Conservation (phyloP, 306 rosid species). For the Comarum palustre region DNA sequence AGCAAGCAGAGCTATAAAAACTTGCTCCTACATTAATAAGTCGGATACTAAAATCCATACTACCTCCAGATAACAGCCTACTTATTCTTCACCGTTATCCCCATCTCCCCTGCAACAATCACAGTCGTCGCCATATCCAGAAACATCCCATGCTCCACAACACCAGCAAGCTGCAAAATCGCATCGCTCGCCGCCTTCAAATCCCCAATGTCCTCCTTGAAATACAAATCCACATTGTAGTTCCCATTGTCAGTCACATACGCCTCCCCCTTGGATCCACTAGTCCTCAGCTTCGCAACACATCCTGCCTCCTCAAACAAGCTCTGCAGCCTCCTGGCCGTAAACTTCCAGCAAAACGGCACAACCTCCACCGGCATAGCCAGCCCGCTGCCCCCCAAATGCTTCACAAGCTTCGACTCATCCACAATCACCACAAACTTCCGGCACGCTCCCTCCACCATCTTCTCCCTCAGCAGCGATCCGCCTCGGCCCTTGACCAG, state of each 20-base stretch:
- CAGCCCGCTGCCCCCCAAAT: conserved; percentile 65
- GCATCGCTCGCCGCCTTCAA: conserved; percentile 68
- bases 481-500: conserved; percentile 89
- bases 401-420: conserved; percentile 66
- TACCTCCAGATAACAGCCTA: conserved; percentile 19
- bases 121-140: conserved; percentile 82
- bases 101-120: conserved; percentile 81
- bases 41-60: conserved; percentile 36
- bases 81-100: conserved; percentile 60
- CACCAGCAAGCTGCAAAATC: conserved; percentile 69
- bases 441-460: conserved; percentile 73
- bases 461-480: conserved; percentile 72
- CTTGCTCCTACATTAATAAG: conserved; percentile 26
- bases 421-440: conserved; percentile 77
- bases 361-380: conserved; percentile 87
- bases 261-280: conserved; percentile 42
- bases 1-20: conserved; percentile 3
- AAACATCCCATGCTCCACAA: conserved; percentile 93
- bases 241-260: conserved; percentile 77
- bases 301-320: conserved; percentile 60
- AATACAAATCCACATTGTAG: conserved; percentile 68
- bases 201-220: conserved; percentile 65
- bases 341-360: conserved; percentile 74
- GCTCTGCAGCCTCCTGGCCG: conserved; percentile 45
- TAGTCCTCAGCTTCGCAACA: conserved; percentile 57